Base-by-base conservation (phyloP, 2,329 filamentous ascomycete genomes). In the Paraphaeosphaeria sporulosa region DNA sequence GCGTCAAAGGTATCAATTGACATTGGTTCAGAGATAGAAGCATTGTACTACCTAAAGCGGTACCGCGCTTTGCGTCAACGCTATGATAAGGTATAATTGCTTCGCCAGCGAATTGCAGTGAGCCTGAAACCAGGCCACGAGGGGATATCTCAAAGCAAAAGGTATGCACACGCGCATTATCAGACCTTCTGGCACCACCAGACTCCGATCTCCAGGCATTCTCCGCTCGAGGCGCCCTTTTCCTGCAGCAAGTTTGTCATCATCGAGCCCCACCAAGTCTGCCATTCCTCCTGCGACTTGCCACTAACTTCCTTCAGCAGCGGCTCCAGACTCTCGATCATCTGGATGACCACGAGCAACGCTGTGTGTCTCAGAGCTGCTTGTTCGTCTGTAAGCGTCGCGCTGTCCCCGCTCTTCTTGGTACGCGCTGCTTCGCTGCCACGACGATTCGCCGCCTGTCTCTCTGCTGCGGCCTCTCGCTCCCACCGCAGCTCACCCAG, bases 221-320 rank as follows among this genome's bases (percentile, higher is more conserved):
- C 94, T 50, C 94, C 93, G 82, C 88, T 93, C 50, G 87, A 88
- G 19, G 91, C 89, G 21, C 92, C 91, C 57, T 88, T 89, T 62
- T 94, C 90, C 75, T 90, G 88, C 72, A 96, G 85, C 71, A 97
- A 79, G 77, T 95, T 90, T 49, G 87, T 86, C 85, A 93, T 94
- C 90, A 97, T 92, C 77, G 90, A 92, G 43, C 89, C 88, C 80
- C 91, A 88, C 94, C 94, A 97, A 44, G 88, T 84, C 76, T 96
- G 91, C 93, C 93, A 97, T 79, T 97, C 94, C 68, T 96, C 93
- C 72, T 91, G 88, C 70, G 90, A 92, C 82, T 96, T 96, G 15
- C 90, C 91, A 71, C 91, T 96, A 48, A 88, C 87, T 70, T 96
- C 91, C 68, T 91, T 87, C 67, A 97, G 81, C 60, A 95, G 80